These are phyloP conservation scores for Candida sp. DNA, from an alignment of 1,139 yeast genomes.

Conservation along the genomic window DNA sequence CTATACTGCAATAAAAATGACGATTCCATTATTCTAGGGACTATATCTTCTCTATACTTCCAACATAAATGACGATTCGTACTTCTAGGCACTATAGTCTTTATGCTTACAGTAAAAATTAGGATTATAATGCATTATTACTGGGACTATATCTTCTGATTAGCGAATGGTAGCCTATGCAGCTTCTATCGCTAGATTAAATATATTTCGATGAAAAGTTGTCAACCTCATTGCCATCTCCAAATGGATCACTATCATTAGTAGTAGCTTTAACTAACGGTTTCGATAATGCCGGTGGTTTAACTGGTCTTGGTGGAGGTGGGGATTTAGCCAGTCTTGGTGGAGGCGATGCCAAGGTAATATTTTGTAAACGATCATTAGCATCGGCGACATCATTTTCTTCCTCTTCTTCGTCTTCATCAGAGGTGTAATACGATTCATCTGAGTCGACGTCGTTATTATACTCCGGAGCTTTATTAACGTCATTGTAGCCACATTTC, in stretches of 20 bases:
- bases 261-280: constrained; percentile 19
- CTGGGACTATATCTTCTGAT: too few species aligned
- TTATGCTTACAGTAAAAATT: too few species aligned
- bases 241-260: constrained; percentile 61
- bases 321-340: constrained; percentile 29
- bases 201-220: constrained; percentile 14
- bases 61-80: too few species aligned
- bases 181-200: constrained; percentile 2
- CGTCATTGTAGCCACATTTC: constrained; percentile 34
- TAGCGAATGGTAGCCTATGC: too few species aligned
- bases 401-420: constrained; percentile 35
- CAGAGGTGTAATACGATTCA: constrained; percentile 45
- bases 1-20: too few species aligned
- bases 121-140: too few species aligned
- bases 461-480: constrained; percentile 33
- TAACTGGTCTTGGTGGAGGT: constrained; percentile 35
- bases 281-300: constrained; percentile 17
- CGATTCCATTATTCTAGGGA: too few species aligned
- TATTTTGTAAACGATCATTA: constrained; percentile 14
- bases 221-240: constrained; percentile 54
- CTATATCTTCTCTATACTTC: too few species aligned
- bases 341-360: constrained; percentile 24
- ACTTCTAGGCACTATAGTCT: too few species aligned
- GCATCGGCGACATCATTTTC: constrained; percentile 14
- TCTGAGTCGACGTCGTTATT: constrained; percentile 22